Base-by-base conservation (phyloP, 2,329 filamentous ascomycete species). In the Teratosphaeria nubilosa region DNA sequence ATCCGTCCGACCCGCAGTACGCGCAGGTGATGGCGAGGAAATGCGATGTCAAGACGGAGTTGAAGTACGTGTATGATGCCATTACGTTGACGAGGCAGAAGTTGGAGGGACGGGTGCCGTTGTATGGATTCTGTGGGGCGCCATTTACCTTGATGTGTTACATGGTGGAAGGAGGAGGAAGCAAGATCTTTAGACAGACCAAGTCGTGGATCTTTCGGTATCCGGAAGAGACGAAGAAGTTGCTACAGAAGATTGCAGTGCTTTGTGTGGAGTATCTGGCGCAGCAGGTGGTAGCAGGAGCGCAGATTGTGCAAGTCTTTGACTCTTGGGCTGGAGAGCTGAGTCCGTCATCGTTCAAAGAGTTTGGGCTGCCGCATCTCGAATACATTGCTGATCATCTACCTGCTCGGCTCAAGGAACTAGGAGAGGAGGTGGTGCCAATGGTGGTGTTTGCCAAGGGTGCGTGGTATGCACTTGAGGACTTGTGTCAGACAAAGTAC, bases 391-490 rank as follows among this genome's bases (percentile, higher is more conserved):
- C 91, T 11, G 79, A 87, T 65, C 82, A 91, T 65, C 81, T 99
- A 3, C 92, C 92, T 1, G 80, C 78, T 66, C 85, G 84, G 60
- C 77, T 97, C 58, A 78, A 82, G 65, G 87, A 89, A 70, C 80
- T 95, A 70, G 85, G 86, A 0, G 76, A 92, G 56, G 88, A 91
- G 59, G 80, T 78, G 11, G 92, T 99, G 2, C 94, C 94, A 2
- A 96, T 97, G 91, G 95, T 91, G 5, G 91, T 97, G 25, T 99
- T 99, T 73, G 91, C 94, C 37, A 99, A 99, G 78, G 94, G 94
- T 11, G 92, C 94, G 11, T 97, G 94, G 89, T 94, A 95, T 74
- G 90, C 91, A 3, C 80, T 99, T 54, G 89, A 96, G 66, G 85
- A 88, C 32, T 82, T 94, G 22, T 96, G 91, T 76, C 79, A 91